phyloP scores from a whole-genome alignment of 352 stramenopile genomes.

The Phytophthora pseudosyringae region DNA sequence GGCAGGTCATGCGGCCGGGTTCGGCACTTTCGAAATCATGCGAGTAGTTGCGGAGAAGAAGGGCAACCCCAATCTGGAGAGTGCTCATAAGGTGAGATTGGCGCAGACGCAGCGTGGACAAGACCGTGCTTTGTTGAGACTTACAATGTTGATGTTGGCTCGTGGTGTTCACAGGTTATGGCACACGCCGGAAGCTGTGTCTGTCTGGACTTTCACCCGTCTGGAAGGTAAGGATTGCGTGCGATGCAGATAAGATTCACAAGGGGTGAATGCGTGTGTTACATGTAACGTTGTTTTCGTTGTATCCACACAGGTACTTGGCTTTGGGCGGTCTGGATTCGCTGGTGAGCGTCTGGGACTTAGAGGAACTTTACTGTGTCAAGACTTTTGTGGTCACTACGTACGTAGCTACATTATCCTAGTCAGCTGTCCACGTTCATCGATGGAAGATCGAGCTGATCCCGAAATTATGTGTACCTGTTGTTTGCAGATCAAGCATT shows the following conservation, averaged over 20 bases:
- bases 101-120: background rate
- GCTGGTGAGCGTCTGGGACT: conserved; percentile 85
- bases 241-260: background rate
- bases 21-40: conserved; percentile 88
- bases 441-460: conserved; percentile 1
- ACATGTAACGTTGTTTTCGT: background rate
- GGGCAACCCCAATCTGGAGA: conserved; percentile 81
- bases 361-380: conserved; percentile 87
- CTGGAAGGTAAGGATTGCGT: conserved; percentile 57
- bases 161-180: conserved; percentile 48
- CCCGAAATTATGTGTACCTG: conserved; percentile 5
- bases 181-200: conserved; percentile 86
- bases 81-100: conserved; percentile 72
- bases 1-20: conserved; percentile 73
- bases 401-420: conserved; percentile 41
- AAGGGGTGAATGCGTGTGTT: background rate
- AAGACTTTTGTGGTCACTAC: conserved; percentile 84
- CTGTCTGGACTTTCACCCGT: conserved; percentile 80
- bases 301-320: conserved; percentile 55
- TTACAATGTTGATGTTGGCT: background rate
- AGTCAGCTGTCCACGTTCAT: background rate
- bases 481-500: conserved; percentile 69
- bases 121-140: background rate
- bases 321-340: conserved; percentile 84
- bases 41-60: conserved; percentile 80